Percentiles rank a stretch among this genome's conserved stretches.
Conservation (phyloP, 2,329 filamentous ascomycete genomes). For the Calcarisporium arbuscula region DNA sequence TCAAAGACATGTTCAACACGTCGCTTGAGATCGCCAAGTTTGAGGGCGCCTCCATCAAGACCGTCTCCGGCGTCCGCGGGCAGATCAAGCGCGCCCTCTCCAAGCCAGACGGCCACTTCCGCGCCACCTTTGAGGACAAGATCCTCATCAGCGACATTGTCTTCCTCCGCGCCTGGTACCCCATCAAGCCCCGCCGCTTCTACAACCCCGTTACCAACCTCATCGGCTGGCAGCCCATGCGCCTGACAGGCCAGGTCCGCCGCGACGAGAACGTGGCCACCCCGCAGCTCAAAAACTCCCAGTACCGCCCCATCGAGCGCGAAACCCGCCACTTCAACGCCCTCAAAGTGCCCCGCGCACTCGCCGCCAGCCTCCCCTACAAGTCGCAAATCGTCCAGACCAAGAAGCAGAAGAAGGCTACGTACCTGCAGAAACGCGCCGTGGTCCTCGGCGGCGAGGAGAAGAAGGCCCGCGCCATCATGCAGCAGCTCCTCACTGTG, state of each 20-base stretch:
- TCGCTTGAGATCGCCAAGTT: conserved; percentile 96
- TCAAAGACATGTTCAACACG: conserved; percentile 96
- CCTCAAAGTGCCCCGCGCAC: conserved; percentile 67
- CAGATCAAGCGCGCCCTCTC: conserved; percentile 94
- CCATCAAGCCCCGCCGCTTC: conserved; percentile 89
- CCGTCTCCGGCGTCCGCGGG: conserved; percentile 88
- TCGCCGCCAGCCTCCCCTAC: conserved; percentile 82
- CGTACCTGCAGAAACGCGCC: conserved; percentile 92
- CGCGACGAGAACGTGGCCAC: conserved; percentile 68
- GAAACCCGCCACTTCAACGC: conserved; percentile 71
- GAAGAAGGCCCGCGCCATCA: conserved; percentile 77
- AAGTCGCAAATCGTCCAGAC: conserved; percentile 83
- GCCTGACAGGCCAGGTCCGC: conserved; percentile 86
- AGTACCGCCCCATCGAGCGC: conserved; percentile 68
- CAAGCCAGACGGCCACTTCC: conserved; percentile 92
- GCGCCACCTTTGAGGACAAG: conserved; percentile 98
- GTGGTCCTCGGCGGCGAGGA: conserved; percentile 84
- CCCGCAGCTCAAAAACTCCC: conserved; percentile 75
- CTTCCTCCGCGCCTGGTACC: conserved; percentile 94
- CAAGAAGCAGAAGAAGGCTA: conserved; percentile 71
- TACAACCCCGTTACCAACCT: conserved; percentile 96
- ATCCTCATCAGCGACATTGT: conserved; percentile 95
- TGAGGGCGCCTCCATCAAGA: conserved; percentile 91
- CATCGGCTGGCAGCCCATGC: conserved; percentile 89
- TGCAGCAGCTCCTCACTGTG: conserved; percentile 89